Conservation (phyloP, 1,139 yeast species). For the Debaryomycetaceae sp. region DNA sequence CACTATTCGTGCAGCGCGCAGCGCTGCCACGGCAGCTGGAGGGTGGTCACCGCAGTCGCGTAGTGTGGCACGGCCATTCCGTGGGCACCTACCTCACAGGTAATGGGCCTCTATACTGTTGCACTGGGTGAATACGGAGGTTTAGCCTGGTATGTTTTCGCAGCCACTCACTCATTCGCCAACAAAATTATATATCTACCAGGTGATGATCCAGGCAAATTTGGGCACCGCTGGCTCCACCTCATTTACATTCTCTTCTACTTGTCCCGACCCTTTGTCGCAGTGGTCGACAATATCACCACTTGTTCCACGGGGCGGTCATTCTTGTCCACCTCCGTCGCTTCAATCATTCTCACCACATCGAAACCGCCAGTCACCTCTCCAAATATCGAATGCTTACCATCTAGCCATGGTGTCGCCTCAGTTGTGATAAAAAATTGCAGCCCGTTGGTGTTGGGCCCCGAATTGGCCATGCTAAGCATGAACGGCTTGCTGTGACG, state of each 20-base stretch:
- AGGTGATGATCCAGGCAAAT: too few species aligned
- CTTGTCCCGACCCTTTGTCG: constrained; percentile 3
- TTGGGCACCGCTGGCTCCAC: too few species aligned
- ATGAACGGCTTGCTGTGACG: constrained; percentile 37
- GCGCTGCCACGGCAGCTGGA: too few species aligned
- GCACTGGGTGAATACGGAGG: too few species aligned
- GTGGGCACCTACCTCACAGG: too few species aligned
- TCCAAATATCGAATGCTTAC: constrained; percentile 29
- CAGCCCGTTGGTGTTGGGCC: constrained; percentile 26
- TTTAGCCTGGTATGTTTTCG: too few species aligned
- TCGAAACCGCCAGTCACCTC: constrained; percentile 25
- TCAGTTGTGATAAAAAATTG: constrained; percentile 32
- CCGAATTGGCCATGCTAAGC: constrained; percentile 43
- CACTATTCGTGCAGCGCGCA: too few species aligned
- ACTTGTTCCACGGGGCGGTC: constrained; percentile 21
- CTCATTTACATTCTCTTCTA: not conserved
- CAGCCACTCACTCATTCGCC: too few species aligned
- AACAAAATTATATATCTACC: too few species aligned
- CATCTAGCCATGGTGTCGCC: constrained; percentile 21
- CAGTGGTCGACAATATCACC: constrained; percentile 17
- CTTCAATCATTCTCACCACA: constrained; percentile 22
- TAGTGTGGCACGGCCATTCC: too few species aligned
- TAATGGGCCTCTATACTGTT: too few species aligned
- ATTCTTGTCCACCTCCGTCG: constrained; percentile 17
- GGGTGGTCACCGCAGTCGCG: not conserved